These are phyloP conservation scores for Aegilops longissima DNA, from an alignment of 176 grass and related monocot genomes.

Conservation along the genomic window DNA sequence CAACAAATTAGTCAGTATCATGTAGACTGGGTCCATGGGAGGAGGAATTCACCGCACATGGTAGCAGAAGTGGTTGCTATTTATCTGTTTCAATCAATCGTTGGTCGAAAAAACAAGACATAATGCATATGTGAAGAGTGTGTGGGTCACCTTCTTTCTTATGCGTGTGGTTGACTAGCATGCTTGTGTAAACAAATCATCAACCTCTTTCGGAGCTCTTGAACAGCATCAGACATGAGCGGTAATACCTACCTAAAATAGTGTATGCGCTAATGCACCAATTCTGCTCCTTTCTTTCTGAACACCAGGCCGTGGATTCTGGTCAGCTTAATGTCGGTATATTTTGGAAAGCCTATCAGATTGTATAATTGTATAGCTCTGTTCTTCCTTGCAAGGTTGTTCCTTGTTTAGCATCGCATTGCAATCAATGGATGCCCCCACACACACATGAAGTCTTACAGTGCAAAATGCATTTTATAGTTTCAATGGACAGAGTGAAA, in stretches of 20 bases:
- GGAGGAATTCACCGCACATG: neutral
- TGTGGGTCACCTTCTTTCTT: neutral
- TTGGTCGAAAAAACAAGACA: neutral
- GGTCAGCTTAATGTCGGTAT: too few relatives aligned
- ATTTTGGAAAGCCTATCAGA: too few relatives aligned
- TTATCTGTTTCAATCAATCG: neutral
- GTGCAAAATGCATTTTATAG: too few relatives aligned
- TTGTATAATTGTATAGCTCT: too few relatives aligned
- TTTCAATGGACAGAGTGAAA: too few relatives aligned
- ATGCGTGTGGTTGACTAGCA: neutral
- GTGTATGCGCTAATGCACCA: too few relatives aligned
- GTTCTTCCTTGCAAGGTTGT: too few relatives aligned
- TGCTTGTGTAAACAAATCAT: neutral
- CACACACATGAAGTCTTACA: too few relatives aligned
- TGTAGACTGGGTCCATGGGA: neutral
- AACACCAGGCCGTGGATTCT: too few relatives aligned
- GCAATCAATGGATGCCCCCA: too few relatives aligned
- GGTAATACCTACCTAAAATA: neutral
- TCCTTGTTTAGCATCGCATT: too few relatives aligned
- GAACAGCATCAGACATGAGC: neutral
- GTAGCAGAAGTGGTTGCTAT: neutral
- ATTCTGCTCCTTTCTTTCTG: too few relatives aligned
- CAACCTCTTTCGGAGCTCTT: neutral
- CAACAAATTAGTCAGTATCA: neutral
- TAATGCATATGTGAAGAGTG: neutral